Conservation (phyloP, 1,139 yeast genomes). For the Zygosaccharomyces sapae region DNA sequence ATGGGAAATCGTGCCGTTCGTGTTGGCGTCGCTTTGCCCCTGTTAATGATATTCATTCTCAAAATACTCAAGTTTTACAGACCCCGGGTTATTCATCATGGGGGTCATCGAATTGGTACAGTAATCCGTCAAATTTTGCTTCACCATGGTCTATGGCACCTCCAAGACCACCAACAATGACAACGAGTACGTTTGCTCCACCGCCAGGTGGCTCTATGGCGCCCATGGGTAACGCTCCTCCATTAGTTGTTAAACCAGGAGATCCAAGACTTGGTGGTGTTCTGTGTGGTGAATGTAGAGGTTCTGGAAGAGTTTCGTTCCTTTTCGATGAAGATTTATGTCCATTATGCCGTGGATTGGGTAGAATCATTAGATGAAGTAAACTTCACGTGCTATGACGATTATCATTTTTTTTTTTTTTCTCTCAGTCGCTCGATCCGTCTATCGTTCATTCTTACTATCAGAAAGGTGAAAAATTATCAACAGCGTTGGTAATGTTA, state of each 20-base stretch:
- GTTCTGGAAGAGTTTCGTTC: constrained; percentile 54
- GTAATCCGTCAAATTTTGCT: constrained; percentile 3
- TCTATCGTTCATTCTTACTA: background rate
- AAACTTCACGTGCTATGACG: constrained; percentile 9
- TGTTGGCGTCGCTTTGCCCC: constrained; percentile 70
- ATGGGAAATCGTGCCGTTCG: constrained; percentile 62
- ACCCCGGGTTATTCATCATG: background rate
- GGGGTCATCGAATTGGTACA: constrained; percentile 1
- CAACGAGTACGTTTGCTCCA: constrained; percentile 1
- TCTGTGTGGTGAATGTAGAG: constrained; percentile 74
- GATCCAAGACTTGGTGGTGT: constrained; percentile 82
- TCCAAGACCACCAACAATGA: constrained; percentile 13
- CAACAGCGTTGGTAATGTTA: background rate
- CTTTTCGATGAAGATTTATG: constrained; percentile 59
- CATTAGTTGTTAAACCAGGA: constrained; percentile 63
- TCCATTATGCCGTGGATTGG: constrained; percentile 62
- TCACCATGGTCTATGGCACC: constrained; percentile 2
- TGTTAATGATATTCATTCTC: constrained; percentile 15
- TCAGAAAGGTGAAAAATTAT: background rate
- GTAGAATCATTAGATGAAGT: constrained; percentile 42
- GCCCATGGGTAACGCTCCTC: constrained; percentile 23
- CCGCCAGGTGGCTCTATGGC: constrained; percentile 9
- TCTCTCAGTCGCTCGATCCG: background rate
- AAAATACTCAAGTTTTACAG: constrained; percentile 16
- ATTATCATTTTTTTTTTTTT: constrained; percentile 2